Percentiles rank a stretch among this genome's conserved stretches.
Conservation (phyloP, 2,329 filamentous ascomycete genomes). For the Chrysosphaeria jannelii region DNA sequence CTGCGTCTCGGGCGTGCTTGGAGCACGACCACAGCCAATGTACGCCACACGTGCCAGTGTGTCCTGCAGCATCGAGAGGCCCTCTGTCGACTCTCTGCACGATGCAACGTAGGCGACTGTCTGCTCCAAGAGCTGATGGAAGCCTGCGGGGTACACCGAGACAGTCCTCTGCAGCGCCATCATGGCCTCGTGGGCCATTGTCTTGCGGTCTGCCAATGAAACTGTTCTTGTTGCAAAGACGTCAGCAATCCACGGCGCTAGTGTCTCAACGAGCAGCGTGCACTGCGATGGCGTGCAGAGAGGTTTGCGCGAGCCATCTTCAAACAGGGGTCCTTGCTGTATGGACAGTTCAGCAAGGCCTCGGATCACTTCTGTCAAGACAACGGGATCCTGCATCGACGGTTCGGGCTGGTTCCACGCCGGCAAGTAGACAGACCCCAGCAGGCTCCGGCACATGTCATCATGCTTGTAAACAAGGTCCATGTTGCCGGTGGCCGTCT, state of each 20-base stretch:
- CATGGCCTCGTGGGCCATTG: conserved; percentile 4
- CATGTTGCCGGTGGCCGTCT: conserved; percentile 5
- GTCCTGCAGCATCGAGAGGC: conserved; percentile 5
- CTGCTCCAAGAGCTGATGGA: conserved; percentile 2
- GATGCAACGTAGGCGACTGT: too few relatives aligned
- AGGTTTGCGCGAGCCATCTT: conserved; percentile 3
- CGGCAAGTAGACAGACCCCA: conserved; percentile 14
- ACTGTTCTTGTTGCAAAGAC: neutral
- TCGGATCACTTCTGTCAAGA: conserved; percentile 13
- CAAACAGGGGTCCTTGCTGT: conserved; percentile 9
- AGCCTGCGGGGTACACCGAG: conserved; percentile 3
- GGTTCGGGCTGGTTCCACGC: conserved; percentile 7
- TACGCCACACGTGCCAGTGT: conserved; percentile 16
- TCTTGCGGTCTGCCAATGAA: neutral
- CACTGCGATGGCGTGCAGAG: conserved; percentile 10
- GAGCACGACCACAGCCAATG: conserved; percentile 15
- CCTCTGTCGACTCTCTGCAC: too few relatives aligned
- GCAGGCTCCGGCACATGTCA: conserved; percentile 12
- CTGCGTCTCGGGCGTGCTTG: neutral
- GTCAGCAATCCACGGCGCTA: conserved; percentile 2
- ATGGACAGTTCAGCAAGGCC: conserved; percentile 15
- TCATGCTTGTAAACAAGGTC: conserved; percentile 9
- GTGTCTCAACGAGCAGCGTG: conserved; percentile 5
- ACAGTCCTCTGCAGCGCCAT: conserved; percentile 3
- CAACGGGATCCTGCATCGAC: conserved; percentile 9